A percentile compares a stretch with the other conserved stretches of the same genome.
These are phyloP conservation scores for Pyrenophora tritici-repentis DNA, from an alignment of 2,329 filamentous ascomycete genomes.

Conservation along the genomic window DNA sequence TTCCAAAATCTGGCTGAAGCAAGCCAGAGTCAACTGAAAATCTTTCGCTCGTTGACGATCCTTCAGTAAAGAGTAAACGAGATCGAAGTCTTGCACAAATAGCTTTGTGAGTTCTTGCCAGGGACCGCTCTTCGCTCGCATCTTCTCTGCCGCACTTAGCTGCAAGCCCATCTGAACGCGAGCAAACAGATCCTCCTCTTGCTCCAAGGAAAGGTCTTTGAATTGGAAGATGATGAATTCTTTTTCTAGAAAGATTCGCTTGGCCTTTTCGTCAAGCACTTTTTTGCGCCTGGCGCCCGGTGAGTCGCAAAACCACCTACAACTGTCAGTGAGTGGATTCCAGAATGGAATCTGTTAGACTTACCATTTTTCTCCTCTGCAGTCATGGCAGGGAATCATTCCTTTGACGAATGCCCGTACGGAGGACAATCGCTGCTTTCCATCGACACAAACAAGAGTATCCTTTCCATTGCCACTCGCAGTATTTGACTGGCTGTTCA, in stretches of 20 bases:
- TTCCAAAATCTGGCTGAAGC: slow-evolving; percentile 48
- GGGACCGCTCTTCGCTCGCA: slow-evolving; percentile 52
- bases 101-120: slow-evolving; percentile 53
- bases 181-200: slow-evolving; percentile 57
- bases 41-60: slow-evolving; percentile 37
- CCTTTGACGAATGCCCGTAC: slow-evolving; percentile 53
- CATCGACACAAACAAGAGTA: slow-evolving; percentile 27
- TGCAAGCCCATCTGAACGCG: slow-evolving; percentile 55
- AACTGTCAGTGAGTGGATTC: slow-evolving; percentile 7
- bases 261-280: slow-evolving; percentile 44
- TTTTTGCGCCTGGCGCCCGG: slow-evolving; percentile 21
- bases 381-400: slow-evolving; percentile 51
- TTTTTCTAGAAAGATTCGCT: slow-evolving; percentile 47
- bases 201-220: slow-evolving; percentile 43
- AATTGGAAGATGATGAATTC: slow-evolving; percentile 54
- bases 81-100: slow-evolving; percentile 51
- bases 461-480: slow-evolving; percentile 21
- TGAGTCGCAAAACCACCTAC: slow-evolving; percentile 33
- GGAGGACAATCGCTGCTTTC: slow-evolving; percentile 56
- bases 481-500: slow-evolving; percentile 44
- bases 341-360: background rate
- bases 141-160: slow-evolving; percentile 53
- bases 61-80: slow-evolving; percentile 42
- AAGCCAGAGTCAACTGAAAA: slow-evolving; percentile 42
- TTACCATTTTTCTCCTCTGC: slow-evolving; percentile 51